Conservation (phyloP, 768 basidiomycete genomes). For the Mycena latifolia region DNA sequence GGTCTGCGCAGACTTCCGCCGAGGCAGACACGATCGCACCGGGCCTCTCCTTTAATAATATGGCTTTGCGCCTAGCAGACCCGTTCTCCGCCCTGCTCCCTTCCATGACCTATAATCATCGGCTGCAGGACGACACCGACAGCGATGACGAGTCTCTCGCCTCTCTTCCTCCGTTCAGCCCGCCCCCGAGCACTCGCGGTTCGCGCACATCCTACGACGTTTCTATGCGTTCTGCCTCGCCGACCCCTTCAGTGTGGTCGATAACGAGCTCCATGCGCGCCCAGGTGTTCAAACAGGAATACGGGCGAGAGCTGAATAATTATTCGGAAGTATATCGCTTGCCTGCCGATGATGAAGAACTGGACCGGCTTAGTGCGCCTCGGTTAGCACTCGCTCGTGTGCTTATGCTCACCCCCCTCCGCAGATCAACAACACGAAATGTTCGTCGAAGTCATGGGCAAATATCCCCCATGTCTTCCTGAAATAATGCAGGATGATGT, state of each 20-base stretch:
- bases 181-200: slow-evolving; percentile 52
- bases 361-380: slow-evolving; percentile 72
- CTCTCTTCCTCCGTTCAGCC: slow-evolving; percentile 54
- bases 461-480: slow-evolving; percentile 70
- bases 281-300: slow-evolving; percentile 72
- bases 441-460: slow-evolving; percentile 75
- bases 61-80: slow-evolving; percentile 12
- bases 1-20: slow-evolving; percentile 17
- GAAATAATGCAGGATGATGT: slow-evolving; percentile 72
- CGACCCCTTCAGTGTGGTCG: slow-evolving; percentile 76
- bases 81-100: slow-evolving; percentile 1
- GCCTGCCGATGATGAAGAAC: slow-evolving; percentile 84
- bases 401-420: slow-evolving; percentile 18
- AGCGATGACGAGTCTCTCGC: slow-evolving; percentile 60
- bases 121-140: slow-evolving; percentile 47
- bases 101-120: slow-evolving; percentile 28
- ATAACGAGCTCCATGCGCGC: slow-evolving; percentile 73
- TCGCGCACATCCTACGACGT: slow-evolving; percentile 70
- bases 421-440: slow-evolving; percentile 77
- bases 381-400: slow-evolving; percentile 7
- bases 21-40: slow-evolving; percentile 27
- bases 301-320: slow-evolving; percentile 78
- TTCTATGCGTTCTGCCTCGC: slow-evolving; percentile 75
- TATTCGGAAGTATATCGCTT: slow-evolving; percentile 84
- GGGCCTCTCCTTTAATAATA: slow-evolving; percentile 28